Conservation (phyloP, 192 early-diverging fungal genomes). For the Rhizophlyctis rosea region DNA sequence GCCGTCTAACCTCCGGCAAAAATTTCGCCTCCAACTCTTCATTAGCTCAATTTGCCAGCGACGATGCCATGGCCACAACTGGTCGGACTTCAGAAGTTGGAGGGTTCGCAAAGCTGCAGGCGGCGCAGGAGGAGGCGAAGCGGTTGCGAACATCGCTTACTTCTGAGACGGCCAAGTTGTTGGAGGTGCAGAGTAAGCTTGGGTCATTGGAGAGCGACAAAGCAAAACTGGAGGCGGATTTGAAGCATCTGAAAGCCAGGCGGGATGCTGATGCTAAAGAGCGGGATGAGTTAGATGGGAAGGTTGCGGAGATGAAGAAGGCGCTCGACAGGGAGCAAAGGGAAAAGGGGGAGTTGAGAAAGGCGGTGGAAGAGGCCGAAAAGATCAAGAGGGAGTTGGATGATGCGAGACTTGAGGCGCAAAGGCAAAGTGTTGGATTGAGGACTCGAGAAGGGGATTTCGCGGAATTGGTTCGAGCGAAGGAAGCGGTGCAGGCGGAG, state of each 20-base stretch:
- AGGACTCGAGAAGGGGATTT: not conserved
- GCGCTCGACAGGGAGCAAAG: constrained; percentile 9
- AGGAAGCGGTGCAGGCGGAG: constrained; percentile 2
- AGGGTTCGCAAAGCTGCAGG: constrained; percentile 6
- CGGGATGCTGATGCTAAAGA: constrained; percentile 22
- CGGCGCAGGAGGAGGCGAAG: constrained; percentile 19
- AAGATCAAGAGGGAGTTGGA: constrained; percentile 23
- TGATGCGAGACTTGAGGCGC: constrained; percentile 15
- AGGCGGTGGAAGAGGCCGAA: not conserved
- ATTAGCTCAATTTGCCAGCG: not conserved
- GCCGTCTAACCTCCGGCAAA: not conserved
- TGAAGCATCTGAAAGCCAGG: not conserved
- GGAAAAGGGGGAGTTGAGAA: constrained; percentile 15
- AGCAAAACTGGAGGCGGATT: constrained; percentile 14
- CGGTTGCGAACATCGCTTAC: not conserved
- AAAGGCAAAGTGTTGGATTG: constrained; percentile 9
- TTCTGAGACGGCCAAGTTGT: not conserved
- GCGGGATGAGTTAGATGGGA: constrained; percentile 16
- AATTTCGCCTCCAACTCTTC: not conserved
- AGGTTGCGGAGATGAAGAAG: constrained; percentile 23
- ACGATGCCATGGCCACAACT: not conserved
- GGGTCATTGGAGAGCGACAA: constrained; percentile 17
- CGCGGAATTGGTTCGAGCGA: constrained; percentile 1
- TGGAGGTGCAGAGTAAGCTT: constrained; percentile 22
- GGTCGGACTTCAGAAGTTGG: too few species aligned